Percentiles rank a stretch among this genome's conserved stretches.
These are phyloP conservation scores for Curvularia sp. DNA, from an alignment of 2,329 filamentous ascomycete species.

Conservation along the genomic window DNA sequence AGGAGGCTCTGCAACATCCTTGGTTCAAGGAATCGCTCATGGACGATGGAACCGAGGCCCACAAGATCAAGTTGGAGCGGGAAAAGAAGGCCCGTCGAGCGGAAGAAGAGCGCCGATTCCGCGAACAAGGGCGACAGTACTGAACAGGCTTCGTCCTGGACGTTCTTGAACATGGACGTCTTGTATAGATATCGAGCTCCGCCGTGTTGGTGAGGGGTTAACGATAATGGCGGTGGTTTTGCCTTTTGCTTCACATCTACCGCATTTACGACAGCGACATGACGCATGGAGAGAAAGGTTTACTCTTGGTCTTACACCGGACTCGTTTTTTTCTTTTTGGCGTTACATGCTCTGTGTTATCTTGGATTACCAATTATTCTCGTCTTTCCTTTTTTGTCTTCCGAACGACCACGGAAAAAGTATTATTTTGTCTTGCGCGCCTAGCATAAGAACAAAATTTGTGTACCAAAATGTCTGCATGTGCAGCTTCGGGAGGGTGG, in stretches of 20 bases:
- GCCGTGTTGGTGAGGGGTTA: conserved; percentile 14
- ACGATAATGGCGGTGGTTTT: conserved; percentile 16
- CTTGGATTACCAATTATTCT: conserved; percentile 35
- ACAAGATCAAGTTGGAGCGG: conserved; percentile 61
- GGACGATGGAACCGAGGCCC: conserved; percentile 71
- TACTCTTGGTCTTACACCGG: conserved; percentile 28
- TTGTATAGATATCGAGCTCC: conserved; percentile 22
- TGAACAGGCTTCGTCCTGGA: conserved; percentile 19
- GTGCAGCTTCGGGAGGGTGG: conserved; percentile 9
- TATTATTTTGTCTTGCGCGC: conserved; percentile 10
- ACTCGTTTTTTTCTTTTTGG: conserved; percentile 33
- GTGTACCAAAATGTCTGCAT: conserved; percentile 17
- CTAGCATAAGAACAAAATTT: conserved; percentile 10
- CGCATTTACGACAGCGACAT: conserved; percentile 52
- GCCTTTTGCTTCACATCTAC: conserved; percentile 44
- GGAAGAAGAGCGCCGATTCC: conserved; percentile 45
- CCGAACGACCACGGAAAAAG: conserved; percentile 12
- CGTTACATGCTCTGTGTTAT: conserved; percentile 42
- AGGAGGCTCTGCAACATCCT: conserved; percentile 69
- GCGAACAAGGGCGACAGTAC: conserved; percentile 35
- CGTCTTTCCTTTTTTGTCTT: conserved; percentile 18
- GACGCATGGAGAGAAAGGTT: conserved; percentile 44
- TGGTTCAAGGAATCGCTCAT: conserved; percentile 71
- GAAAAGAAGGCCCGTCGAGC: conserved; percentile 47
- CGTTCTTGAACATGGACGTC: conserved; percentile 17